Base-by-base conservation (phyloP, 352 stramenopile species). In the Pythium rishiriense region DNA sequence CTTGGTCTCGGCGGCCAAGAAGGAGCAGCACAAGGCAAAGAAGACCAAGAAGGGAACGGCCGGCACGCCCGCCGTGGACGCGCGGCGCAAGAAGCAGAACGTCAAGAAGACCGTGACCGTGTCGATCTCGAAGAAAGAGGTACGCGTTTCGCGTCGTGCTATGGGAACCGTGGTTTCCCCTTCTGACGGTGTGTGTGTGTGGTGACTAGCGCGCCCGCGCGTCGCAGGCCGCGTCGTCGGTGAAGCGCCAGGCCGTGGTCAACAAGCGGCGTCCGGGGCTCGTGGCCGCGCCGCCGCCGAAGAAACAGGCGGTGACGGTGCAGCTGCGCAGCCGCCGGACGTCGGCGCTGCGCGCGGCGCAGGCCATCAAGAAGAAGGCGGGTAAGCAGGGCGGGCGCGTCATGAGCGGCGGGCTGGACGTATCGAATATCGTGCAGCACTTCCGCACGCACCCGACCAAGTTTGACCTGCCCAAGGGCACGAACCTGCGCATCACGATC, bases 381-480 rank as follows among this genome's bases (percentile, higher is more conserved):
- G 66, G 73, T 50, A 68, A 72, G 39, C 47, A 50, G 64, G 48
- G 48, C 28, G 29, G 26, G 4, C 48, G 29, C 6, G 56, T 25
- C 35, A 24, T 42, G 52, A 59, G 15, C 56, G 60, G 70, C 35
- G 74, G 70, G 33, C 67, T 92, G 37, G 80, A 92, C 57, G 81
- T 90, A 49, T 90, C 81, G 47, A 90, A 90, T 65, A 92, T 92
- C 63, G 74, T 88, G 53, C 74, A 79, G 68, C 85, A 94, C 68
- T 92, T 90, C 56, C 77, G 73, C 43, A 77, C 80, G 52, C 82
- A 93, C 61, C 83, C 83, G 22, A 87, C 78, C 51, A 94, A 93
- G 74, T 94, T 94, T 46, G 70, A 87, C 50, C 68, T 94, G 24
- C 85, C 85, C 31, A 86, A 93, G 59, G 85, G 82, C 48, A 88